These are phyloP conservation scores for Zizania latifolia DNA, from an alignment of 176 grass and related monocot genomes.

Conservation along the genomic window DNA sequence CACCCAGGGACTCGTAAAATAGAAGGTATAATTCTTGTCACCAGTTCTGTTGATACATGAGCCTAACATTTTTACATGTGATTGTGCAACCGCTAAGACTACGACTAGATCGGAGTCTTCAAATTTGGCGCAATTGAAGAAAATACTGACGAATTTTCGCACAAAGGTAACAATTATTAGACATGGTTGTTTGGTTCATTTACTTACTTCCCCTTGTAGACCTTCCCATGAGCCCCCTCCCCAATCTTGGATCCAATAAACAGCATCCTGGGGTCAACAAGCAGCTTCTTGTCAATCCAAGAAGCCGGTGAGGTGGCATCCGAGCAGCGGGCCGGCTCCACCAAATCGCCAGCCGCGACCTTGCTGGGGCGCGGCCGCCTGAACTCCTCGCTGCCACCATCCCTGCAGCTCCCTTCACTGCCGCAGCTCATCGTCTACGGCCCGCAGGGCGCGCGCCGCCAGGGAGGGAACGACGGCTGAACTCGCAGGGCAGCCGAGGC, in stretches of 20 bases:
- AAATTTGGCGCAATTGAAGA: background rate
- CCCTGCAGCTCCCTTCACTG: conserved; percentile 46
- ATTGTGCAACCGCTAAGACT: background rate
- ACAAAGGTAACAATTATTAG: conserved; percentile 3
- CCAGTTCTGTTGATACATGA: background rate
- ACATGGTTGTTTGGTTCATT: no score
- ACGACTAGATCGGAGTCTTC: conserved; percentile 1
- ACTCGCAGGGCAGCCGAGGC: conserved; percentile 38
- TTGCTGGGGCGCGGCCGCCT: conserved; percentile 45
- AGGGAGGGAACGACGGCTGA: conserved; percentile 14
- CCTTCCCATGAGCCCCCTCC: conserved; percentile 95
- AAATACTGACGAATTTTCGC: background rate
- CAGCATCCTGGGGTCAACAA: conserved; percentile 82
- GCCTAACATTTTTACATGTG: background rate
- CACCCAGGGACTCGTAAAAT: background rate
- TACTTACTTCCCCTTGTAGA: conserved; percentile 97
- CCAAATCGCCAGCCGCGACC: conserved; percentile 40
- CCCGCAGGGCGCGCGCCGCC: conserved; percentile 15
- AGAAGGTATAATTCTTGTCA: background rate
- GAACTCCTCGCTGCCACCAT: conserved; percentile 36
- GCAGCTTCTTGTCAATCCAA: conserved; percentile 73
- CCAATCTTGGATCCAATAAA: conserved; percentile 88
- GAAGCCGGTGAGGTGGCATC: conserved; percentile 32
- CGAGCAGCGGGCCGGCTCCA: conserved; percentile 30
- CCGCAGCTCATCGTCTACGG: conserved; percentile 51